phyloP scores from a whole-genome alignment of 371 early-diverging fungal genomes.

The Lichtheimia ornata region DNA sequence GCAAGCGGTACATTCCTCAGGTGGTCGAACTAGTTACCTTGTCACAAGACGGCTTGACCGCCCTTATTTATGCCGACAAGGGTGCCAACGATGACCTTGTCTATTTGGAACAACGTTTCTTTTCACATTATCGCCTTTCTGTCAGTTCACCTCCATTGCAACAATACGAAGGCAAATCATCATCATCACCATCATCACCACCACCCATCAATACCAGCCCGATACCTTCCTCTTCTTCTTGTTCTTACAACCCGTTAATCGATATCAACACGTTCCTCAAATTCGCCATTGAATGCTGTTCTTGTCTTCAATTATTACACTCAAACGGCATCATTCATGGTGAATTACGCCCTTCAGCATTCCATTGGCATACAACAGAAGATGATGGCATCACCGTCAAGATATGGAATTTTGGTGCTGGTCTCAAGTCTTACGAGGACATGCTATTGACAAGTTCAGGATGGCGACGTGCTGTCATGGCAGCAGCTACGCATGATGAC shows the following conservation, averaged over 20 bases:
- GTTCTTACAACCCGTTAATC: slow-evolving; percentile 8
- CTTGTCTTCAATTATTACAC: slow-evolving; percentile 44
- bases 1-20: slow-evolving; percentile 30
- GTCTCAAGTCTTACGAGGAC: slow-evolving; percentile 40
- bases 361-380: slow-evolving; percentile 20
- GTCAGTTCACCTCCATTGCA: slow-evolving; percentile 5
- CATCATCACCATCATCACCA: not conserved
- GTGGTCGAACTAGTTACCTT: slow-evolving; percentile 37
- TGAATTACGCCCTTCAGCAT: slow-evolving; percentile 38
- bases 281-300: slow-evolving; percentile 40
- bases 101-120: slow-evolving; percentile 17
- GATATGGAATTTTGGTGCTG: slow-evolving; percentile 43
- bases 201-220: not conserved
- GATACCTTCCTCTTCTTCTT: no score
- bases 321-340: slow-evolving; percentile 44
- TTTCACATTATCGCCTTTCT: slow-evolving; percentile 16
- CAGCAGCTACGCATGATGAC: slow-evolving; percentile 13
- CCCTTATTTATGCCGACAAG: slow-evolving; percentile 30
- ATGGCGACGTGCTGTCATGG: slow-evolving; percentile 30
- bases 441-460: slow-evolving; percentile 35
- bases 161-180: slow-evolving; percentile 12
- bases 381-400: slow-evolving; percentile 21
- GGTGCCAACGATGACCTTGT: slow-evolving; percentile 8
- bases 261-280: slow-evolving; percentile 27
- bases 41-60: slow-evolving; percentile 37